Conservation (phyloP, 768 basidiomycete genomes). For the Kwoniella europaea region DNA sequence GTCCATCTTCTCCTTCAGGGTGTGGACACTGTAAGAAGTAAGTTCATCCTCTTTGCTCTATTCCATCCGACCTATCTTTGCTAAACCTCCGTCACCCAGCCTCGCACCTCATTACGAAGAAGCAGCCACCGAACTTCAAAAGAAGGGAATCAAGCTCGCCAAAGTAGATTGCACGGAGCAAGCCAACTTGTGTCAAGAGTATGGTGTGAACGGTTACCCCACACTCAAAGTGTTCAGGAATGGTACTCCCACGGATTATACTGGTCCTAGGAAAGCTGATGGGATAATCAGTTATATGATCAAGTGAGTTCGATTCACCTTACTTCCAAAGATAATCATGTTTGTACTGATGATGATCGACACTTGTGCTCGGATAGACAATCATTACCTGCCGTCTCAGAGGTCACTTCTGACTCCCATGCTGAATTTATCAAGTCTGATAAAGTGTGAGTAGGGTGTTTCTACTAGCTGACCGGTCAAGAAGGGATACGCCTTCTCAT, state of each 20-base stretch:
- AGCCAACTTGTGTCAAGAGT: constrained; percentile 83
- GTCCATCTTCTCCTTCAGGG: constrained; percentile 61
- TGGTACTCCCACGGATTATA: constrained; percentile 79
- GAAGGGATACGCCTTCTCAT: too few relatives aligned
- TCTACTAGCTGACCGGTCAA: too few relatives aligned
- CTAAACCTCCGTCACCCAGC: constrained; percentile 49
- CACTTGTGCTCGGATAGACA: constrained; percentile 65
- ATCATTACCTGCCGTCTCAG: constrained; percentile 88
- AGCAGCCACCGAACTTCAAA: constrained; percentile 88
- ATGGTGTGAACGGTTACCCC: constrained; percentile 91
- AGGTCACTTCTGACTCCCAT: constrained; percentile 75
- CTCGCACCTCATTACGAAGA: constrained; percentile 88
- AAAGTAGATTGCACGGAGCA: constrained; percentile 93
- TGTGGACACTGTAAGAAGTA: constrained; percentile 90
- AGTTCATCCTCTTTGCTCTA: constrained; percentile 5
- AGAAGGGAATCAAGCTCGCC: constrained; percentile 83
- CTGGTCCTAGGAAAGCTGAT: constrained; percentile 88
- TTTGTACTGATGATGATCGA: constrained; percentile 1
- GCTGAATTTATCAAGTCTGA: constrained; percentile 85
- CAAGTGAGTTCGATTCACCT: too few relatives aligned
- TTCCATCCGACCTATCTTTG: not conserved
- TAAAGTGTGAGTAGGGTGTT: constrained; percentile 73
- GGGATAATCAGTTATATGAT: constrained; percentile 95
- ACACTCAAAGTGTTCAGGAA: constrained; percentile 90
- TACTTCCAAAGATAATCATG: too few relatives aligned